phyloP scores from a whole-genome alignment of 148 eudicot genomes.

The Vaccinium vitisidaea region DNA sequence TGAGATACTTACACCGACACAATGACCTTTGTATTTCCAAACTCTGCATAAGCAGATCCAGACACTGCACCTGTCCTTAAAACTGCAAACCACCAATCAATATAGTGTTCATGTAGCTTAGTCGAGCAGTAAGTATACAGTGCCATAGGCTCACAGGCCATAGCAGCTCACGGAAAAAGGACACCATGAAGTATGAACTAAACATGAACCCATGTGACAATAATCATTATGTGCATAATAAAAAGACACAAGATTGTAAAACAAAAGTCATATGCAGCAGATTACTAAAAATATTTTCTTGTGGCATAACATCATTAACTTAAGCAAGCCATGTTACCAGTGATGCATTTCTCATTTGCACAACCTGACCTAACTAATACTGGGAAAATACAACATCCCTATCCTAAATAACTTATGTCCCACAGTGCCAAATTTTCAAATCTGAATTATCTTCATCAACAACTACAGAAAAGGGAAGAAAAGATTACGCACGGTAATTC shows the following conservation, averaged over 20 bases:
- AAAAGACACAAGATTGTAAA: not conserved
- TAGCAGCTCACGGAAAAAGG: not conserved
- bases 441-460: not conserved
- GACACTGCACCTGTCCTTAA: constrained; percentile 81
- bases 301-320: constrained; percentile 1
- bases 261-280: not conserved
- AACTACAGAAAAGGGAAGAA: not conserved
- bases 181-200: not conserved
- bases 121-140: not conserved
- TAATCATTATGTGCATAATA: not conserved
- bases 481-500: constrained; percentile 68
- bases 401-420: not conserved
- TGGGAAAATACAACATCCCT: not conserved
- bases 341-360: not conserved
- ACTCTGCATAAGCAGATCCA: constrained; percentile 97
- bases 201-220: not conserved
- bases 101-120: not conserved
- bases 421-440: not conserved
- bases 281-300: not conserved
- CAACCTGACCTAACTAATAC: not conserved
- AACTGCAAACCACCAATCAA: constrained; percentile 45
- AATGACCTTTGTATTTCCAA: constrained; percentile 92
- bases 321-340: not conserved
- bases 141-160: not conserved
- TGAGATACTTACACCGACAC: constrained; percentile 86